A percentile compares a stretch with the other conserved stretches of the same genome.
These are phyloP conservation scores for Penicillium riverlandense DNA, from an alignment of 495 filamentous ascomycete genomes.

Conservation along the genomic window DNA sequence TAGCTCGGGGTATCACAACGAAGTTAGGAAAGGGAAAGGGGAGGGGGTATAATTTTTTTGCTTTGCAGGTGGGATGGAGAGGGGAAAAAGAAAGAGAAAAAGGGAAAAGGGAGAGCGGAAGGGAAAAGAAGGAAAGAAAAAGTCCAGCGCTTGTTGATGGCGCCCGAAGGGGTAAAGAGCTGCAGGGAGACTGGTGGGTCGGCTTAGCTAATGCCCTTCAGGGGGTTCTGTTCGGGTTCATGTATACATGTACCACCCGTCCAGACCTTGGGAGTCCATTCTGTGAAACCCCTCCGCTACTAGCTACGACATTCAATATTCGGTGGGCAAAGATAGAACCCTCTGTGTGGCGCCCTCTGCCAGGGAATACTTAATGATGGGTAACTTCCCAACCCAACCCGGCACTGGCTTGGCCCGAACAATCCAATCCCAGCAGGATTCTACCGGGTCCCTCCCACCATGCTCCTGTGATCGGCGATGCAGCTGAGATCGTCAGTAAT, in stretches of 20 bases:
- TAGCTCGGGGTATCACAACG: conserved; percentile 43
- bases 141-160: conserved; percentile 18
- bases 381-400: too few species aligned
- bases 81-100: conserved; percentile 16
- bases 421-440: neutral
- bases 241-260: too few species aligned
- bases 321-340: too few species aligned
- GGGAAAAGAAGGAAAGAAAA: conserved; percentile 21
- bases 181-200: conserved; percentile 29
- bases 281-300: too few species aligned
- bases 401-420: too few species aligned
- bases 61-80: conserved; percentile 10
- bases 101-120: conserved; percentile 23
- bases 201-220: conserved; percentile 6
- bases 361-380: too few species aligned
- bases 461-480: conserved; percentile 14
- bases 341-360: too few species aligned
- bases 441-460: conserved; percentile 8
- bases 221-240: neutral
- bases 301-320: too few species aligned
- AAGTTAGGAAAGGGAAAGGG: conserved; percentile 15
- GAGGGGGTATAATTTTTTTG: conserved; percentile 16
- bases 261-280: too few species aligned
- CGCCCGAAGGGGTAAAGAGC: conserved; percentile 31
- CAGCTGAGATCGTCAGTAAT: conserved; percentile 18